Evolutionary conservation across 2,329 filamentous ascomycete species (phyloP).

Genomic region (Fulvia fulva): DNA sequence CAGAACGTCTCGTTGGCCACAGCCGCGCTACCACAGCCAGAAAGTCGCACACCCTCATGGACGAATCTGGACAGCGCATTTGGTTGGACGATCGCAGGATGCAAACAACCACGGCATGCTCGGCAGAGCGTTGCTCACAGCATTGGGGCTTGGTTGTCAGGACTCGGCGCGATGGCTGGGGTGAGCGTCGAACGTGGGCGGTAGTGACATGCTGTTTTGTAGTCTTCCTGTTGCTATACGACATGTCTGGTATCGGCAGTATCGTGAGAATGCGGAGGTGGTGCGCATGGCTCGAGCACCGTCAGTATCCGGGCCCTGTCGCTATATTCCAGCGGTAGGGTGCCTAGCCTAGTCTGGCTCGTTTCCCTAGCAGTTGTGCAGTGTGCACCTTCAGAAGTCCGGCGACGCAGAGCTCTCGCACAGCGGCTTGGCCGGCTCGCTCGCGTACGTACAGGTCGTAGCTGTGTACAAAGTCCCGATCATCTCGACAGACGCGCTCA

Average conservation of each 20-base stretch:
- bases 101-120: neutral
- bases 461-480: neutral
- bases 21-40: neutral
- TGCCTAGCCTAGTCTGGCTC: neutral
- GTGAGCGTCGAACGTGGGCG: neutral
- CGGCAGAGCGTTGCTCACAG: neutral
- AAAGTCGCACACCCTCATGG: conserved; percentile 2
- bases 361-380: neutral
- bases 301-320: conserved; percentile 3
- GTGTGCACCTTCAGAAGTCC: neutral
- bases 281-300: neutral
- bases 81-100: neutral
- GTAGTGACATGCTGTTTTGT: neutral
- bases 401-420: neutral
- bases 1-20: neutral
- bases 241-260: neutral
- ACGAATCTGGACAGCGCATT: neutral
- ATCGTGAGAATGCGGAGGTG: neutral
- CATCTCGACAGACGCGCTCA: neutral
- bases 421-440: neutral
- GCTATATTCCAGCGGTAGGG: neutral
- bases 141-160: neutral
- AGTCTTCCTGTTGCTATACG: neutral
- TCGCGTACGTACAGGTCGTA: neutral
- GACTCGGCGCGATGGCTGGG: neutral